Evolutionary conservation across 2,329 filamentous ascomycete species (phyloP).

Genomic region (Botrytis sinoallii): DNA sequence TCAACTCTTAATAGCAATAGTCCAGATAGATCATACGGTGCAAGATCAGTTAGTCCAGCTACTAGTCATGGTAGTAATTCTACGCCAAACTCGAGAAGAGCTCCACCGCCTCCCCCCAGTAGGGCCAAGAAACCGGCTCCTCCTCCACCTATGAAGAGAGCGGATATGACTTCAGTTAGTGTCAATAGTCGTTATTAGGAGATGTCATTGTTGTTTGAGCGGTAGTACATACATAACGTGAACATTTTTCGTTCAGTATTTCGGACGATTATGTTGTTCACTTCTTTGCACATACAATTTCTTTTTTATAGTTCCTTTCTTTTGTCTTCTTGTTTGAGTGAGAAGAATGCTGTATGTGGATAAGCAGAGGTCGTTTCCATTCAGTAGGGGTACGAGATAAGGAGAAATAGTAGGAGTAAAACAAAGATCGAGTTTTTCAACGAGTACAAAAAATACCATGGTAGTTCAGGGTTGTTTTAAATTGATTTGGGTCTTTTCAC

Average conservation of each 20-base stretch:
- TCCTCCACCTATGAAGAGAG: slow-evolving; percentile 62
- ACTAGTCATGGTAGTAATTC: slow-evolving; percentile 51
- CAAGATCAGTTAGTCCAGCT: slow-evolving; percentile 52
- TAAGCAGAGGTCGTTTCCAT: background rate
- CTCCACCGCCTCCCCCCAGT: slow-evolving; percentile 60
- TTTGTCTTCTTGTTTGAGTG: background rate
- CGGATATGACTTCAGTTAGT: slow-evolving; percentile 29
- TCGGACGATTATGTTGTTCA: background rate
- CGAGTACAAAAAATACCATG: slow-evolving; percentile 4
- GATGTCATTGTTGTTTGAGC: background rate
- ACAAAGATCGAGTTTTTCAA: background rate
- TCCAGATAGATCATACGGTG: slow-evolving; percentile 47
- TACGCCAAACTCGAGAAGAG: slow-evolving; percentile 44
- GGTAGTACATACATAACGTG: slow-evolving; percentile 1
- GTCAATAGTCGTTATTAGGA: slow-evolving; percentile 8
- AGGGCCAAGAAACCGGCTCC: slow-evolving; percentile 65
- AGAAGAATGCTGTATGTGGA: background rate
- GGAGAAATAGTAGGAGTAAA: background rate
- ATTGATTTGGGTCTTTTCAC: slow-evolving; percentile 7
- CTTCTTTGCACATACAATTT: slow-evolving; percentile 6
- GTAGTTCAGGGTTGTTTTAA: slow-evolving; percentile 6
- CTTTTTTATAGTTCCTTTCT: background rate
- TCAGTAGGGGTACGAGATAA: background rate
- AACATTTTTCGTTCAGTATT: background rate
- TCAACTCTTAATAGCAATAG: slow-evolving; percentile 48